Percentiles rank a stretch among this genome's conserved stretches.
phyloP scores from a whole-genome alignment of 192 early-diverging fungal species.

The Coemansia sp. region DNA sequence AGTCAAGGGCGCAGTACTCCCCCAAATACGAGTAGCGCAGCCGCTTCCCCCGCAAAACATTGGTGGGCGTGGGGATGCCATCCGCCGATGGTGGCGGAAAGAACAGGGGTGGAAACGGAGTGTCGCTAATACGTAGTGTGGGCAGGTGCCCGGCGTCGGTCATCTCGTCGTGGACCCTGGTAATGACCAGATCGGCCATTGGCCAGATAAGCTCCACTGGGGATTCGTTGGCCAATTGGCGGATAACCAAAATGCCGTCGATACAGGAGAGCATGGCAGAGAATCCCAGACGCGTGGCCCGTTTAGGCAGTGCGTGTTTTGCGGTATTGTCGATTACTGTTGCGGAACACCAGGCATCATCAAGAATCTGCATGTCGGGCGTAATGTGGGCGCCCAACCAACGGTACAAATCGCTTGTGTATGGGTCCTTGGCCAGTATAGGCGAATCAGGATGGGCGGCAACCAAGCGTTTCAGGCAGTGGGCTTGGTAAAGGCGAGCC shows the following conservation, averaged over 20 bases:
- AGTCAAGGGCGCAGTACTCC: slow-evolving; percentile 15
- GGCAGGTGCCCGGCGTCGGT: slow-evolving; percentile 4
- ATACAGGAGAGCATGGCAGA: slow-evolving; percentile 13
- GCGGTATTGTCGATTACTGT: slow-evolving; percentile 29
- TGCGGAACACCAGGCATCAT: neutral
- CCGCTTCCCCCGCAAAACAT: neutral
- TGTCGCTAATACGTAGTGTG: slow-evolving; percentile 15
- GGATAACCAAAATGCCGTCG: slow-evolving; percentile 25
- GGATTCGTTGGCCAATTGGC: neutral
- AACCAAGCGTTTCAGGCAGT: neutral
- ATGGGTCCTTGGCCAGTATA: slow-evolving; percentile 3
- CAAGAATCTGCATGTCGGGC: neutral
- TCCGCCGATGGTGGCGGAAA: slow-evolving; percentile 31
- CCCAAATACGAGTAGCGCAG: slow-evolving; percentile 18
- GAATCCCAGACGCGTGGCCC: slow-evolving; percentile 18
- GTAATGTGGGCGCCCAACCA: slow-evolving; percentile 15
- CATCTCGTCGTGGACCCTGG: neutral
- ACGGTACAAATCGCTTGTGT: slow-evolving; percentile 5
- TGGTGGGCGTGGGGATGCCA: slow-evolving; percentile 17
- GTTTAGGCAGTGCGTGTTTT: slow-evolving; percentile 28
- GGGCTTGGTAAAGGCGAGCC: neutral
- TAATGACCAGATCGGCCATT: slow-evolving; percentile 22
- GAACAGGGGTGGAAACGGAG: slow-evolving; percentile 30
- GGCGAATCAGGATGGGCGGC: neutral
- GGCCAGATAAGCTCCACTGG: slow-evolving; percentile 33